Evolutionary conservation across 2,329 filamentous ascomycete species (phyloP), one percentile per base, ranked within the genome.

Genomic region (Arthrobotrys megalospora): DNA sequence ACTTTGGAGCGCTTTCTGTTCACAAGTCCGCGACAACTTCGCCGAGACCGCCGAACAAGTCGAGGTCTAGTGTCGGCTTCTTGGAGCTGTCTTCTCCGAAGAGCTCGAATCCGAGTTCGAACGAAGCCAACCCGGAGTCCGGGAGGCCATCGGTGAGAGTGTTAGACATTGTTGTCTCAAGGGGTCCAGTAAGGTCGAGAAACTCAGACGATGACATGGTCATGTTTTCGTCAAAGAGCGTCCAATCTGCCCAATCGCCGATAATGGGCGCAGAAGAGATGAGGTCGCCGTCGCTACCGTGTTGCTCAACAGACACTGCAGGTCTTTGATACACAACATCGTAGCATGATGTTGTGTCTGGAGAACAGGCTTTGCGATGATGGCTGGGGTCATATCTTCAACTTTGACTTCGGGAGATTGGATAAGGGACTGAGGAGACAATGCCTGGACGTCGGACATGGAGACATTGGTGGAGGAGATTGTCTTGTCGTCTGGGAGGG

Each of bases 281-380:
- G 75, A 72, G 55, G 67, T 64, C 68, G 67, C 75, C 52, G 62
- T 69, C 67, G 75, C 63, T 47, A 58, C 67, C 66, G 41, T 71
- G 75, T 71, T 78, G 75, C 75, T 78, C 75, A 78, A 77, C 81
- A 82, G 96, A 98, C 96, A 99, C 96, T 92, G 96, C 96, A 97
- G 96, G 96, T 97, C 96, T 86, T 52, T 41, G 43, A 63, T 53
- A 85, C 92, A 98, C 96, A 98, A 97, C 95, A 97, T 91, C 94
- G 89, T 96, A 89, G 96, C 96, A 98, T 96, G 94, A 97, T 96
- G 94, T 97, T 97, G 96, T 97, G 94, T 96, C 96, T 90, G 87
- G 89, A 81, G 80, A 73, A 79, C 76, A 68, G 80, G 69, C 47
- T 52, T 63, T 53, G 68, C 16, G 41, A 60, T 16, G 28, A 48